Base-by-base conservation (phyloP, 2,329 filamentous ascomycete species). In the Cladophialophora carrionii region DNA sequence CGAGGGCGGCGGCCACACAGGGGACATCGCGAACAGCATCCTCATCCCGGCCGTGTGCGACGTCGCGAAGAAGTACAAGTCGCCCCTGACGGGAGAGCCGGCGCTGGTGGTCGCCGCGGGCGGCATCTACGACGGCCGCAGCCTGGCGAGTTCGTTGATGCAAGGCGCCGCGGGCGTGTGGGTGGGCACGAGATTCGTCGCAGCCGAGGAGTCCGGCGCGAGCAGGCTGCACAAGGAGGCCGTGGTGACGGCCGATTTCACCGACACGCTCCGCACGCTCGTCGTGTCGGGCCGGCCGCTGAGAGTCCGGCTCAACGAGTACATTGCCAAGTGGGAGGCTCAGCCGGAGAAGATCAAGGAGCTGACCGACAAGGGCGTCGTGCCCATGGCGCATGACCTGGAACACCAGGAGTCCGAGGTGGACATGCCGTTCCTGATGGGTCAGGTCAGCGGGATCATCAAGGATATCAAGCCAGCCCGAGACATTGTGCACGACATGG, bases 101-200 rank as follows among this genome's bases (percentile, higher is more conserved):
- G 90, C 91, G 4, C 81, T 96, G 71, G 93, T 97, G 0, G 87
- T 97, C 17, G 94, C 94, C 0, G 94, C 94, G 0, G 94, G 94
- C 4, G 94, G 94, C 0, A 90, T 98, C 49, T 88, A 86, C 73
- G 90, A 95, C 74, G 94, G 94, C 1, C 84, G 92, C 17, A 88
- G 89, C 59, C 80, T 98, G 62, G 94, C 94, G 0, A 87, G 87
- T 64, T 88, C 87, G 67, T 80, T 98, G 76, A 94, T 96, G 87
- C 90, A 95, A 74, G 94, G 94, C 17, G 94, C 93, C 1, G 83
- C 85, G 3, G 94, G 91, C 10, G 94, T 96, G 1, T 98, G 94
- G 94, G 93, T 98, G 0, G 94, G 94, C 31, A 97, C 94, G 66
- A 83, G 94, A 22, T 97, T 97, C 77, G 91, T 97, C 17, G 93